These are phyloP conservation scores for Colletotrichum siamense DNA, from an alignment of 2,329 filamentous ascomycete species.

Conservation along the genomic window DNA sequence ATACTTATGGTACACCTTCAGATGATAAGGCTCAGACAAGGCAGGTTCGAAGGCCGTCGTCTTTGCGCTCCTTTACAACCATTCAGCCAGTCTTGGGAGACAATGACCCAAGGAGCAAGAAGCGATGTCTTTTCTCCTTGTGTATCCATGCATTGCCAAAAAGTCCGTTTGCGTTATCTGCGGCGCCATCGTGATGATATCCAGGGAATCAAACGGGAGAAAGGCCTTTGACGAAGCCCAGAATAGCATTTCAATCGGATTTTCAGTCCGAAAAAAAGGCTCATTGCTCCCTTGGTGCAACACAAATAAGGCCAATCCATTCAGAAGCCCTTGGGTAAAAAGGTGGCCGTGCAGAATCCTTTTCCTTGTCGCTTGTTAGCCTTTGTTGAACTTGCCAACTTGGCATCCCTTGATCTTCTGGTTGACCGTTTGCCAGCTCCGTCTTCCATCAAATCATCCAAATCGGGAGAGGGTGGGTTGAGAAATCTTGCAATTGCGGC, in stretches of 20 bases:
- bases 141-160: neutral
- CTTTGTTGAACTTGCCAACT: neutral
- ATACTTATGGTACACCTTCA: neutral
- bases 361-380: neutral
- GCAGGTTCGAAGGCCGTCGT: neutral
- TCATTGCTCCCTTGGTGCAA: neutral
- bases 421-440: neutral
- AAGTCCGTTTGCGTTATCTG: neutral
- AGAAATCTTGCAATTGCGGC: neutral
- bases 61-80: neutral
- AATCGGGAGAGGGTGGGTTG: neutral
- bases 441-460: neutral
- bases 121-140: neutral
- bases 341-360: neutral
- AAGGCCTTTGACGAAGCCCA: neutral
- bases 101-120: neutral
- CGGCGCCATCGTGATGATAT: neutral
- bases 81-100: neutral
- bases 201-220: neutral
- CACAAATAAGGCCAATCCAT: neutral
- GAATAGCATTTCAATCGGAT: neutral
- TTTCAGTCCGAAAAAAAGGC: neutral
- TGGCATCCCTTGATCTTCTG: neutral
- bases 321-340: neutral
- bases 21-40: neutral